Evolutionary conservation across 306 rosid species (phyloP).

Genomic region (Cucurbita maxima): DNA sequence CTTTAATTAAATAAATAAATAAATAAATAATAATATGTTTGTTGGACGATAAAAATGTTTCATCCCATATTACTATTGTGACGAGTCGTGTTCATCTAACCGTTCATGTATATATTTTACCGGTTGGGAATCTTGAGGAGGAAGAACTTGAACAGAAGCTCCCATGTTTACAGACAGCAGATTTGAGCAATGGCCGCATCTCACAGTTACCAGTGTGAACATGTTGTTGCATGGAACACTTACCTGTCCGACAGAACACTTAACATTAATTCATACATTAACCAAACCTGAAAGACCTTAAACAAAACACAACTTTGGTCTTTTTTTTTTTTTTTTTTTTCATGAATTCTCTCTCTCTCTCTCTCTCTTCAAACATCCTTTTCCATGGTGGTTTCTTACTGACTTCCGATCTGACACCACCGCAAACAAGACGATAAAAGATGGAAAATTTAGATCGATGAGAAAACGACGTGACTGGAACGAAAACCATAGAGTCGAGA

Average conservation of each 20-base stretch:
- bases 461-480: conserved; percentile 88
- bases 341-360: no score
- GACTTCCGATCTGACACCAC: conserved; percentile 68
- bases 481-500: conserved; percentile 41
- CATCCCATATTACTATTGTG: no score
- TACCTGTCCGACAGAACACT: conserved; percentile 33
- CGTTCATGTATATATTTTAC: background rate
- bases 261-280: background rate
- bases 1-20: no score
- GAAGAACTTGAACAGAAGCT: conserved; percentile 41
- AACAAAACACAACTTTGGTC: no score
- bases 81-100: no score
- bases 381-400: conserved; percentile 33
- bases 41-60: no score
- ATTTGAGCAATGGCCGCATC: conserved; percentile 95
- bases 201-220: conserved; percentile 63
- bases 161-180: conserved; percentile 69
- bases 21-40: no score
- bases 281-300: no score
- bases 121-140: conserved; percentile 43
- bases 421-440: conserved; percentile 65
- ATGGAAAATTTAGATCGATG: conserved; percentile 21
- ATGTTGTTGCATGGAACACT: conserved; percentile 74
- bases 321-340: no score
- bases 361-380: background rate